Conservation (phyloP, 2,329 filamentous ascomycete genomes). For the Colletotrichum siamense region DNA sequence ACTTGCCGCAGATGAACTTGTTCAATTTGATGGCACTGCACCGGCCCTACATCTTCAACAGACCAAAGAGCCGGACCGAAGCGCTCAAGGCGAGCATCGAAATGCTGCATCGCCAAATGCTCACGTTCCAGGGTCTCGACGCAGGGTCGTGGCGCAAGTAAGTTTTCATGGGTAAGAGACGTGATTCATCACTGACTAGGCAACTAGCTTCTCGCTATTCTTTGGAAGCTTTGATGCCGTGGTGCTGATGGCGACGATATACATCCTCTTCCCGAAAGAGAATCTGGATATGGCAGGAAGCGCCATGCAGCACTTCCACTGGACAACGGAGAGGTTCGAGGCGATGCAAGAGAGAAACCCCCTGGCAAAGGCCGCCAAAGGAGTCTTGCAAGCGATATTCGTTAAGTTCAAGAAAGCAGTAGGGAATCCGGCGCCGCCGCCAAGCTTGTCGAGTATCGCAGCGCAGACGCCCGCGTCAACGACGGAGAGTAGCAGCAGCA, state of each 20-base stretch:
- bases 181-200: not conserved
- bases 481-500: slow-evolving; percentile 16
- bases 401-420: slow-evolving; percentile 58
- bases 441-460: slow-evolving; percentile 13
- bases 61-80: slow-evolving; percentile 56
- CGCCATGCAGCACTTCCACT: slow-evolving; percentile 62
- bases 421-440: slow-evolving; percentile 29
- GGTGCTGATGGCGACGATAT: slow-evolving; percentile 64
- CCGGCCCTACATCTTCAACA: slow-evolving; percentile 66
- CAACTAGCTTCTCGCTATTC: slow-evolving; percentile 56
- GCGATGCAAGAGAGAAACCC: slow-evolving; percentile 59
- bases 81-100: slow-evolving; percentile 61
- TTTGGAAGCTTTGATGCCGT: slow-evolving; percentile 70
- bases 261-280: slow-evolving; percentile 65
- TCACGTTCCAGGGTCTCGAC: slow-evolving; percentile 52
- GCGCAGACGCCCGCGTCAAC: slow-evolving; percentile 22
- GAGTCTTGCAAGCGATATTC: slow-evolving; percentile 61
- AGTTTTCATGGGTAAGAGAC: slow-evolving; percentile 13
- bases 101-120: slow-evolving; percentile 60
- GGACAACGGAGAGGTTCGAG: slow-evolving; percentile 64
- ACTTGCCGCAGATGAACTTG: slow-evolving; percentile 49
- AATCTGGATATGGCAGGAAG: slow-evolving; percentile 52
- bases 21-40: slow-evolving; percentile 67
- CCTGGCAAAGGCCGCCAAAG: slow-evolving; percentile 58
- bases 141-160: slow-evolving; percentile 54